phyloP scores from a whole-genome alignment of 2,329 filamentous ascomycete genomes.

The Ophiostoma fasciatum region DNA sequence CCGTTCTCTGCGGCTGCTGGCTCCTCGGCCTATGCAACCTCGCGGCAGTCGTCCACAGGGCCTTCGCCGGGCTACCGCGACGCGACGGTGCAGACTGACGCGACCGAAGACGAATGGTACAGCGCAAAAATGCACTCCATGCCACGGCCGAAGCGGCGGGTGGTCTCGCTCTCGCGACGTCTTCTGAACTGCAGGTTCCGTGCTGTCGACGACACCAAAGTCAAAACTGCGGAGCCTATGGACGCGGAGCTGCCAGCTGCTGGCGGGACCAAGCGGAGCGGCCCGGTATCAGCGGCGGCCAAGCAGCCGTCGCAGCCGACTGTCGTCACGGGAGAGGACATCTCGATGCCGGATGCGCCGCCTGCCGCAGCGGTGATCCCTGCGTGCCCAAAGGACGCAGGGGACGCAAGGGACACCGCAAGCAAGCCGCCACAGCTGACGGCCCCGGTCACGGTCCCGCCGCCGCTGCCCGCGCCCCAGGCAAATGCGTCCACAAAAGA shows the following conservation, averaged over 20 bases:
- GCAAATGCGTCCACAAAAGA: too few species aligned
- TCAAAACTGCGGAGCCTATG: too few species aligned
- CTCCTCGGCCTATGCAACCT: conserved; percentile 17
- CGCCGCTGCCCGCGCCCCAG: too few species aligned
- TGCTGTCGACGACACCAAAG: too few species aligned
- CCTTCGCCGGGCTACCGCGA: conserved; percentile 33
- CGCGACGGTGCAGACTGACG: conserved; percentile 38
- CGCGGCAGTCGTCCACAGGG: conserved; percentile 24
- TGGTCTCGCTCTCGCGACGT: conserved; percentile 38
- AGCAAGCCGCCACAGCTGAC: too few species aligned
- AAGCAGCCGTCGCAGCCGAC: neutral
- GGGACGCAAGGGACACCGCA: too few species aligned
- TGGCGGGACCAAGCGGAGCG: too few species aligned
- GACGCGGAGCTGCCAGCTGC: neutral
- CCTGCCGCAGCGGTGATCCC: too few species aligned
- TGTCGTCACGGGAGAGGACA: conserved; percentile 11
- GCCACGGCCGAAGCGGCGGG: conserved; percentile 28
- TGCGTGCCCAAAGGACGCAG: too few species aligned
- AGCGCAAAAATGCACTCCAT: conserved; percentile 22
- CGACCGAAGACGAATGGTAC: conserved; percentile 38
- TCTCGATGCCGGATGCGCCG: conserved; percentile 12
- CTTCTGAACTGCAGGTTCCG: conserved; percentile 36
- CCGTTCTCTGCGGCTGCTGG: conserved; percentile 15
- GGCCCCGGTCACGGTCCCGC: too few species aligned
- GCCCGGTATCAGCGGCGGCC: neutral